phyloP scores from a whole-genome alignment of 139 green algal species.

The Chlamydomonas sp. region DNA sequence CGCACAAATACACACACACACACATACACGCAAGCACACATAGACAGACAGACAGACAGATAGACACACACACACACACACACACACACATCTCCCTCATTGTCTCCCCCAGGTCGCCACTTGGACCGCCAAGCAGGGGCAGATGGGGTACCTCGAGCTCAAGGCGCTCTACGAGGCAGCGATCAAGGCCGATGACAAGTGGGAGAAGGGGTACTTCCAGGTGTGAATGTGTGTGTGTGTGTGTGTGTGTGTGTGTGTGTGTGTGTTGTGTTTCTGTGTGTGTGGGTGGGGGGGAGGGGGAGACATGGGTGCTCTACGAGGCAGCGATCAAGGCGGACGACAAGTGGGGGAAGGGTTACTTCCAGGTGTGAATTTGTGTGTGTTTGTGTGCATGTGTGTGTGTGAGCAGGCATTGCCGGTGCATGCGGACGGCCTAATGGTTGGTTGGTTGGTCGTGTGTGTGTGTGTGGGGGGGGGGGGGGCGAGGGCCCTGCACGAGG shows the following conservation, averaged over 20 bases:
- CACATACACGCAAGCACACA: too few relatives aligned
- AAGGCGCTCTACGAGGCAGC: slow-evolving; percentile 58
- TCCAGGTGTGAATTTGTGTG: too few relatives aligned
- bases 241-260: not conserved
- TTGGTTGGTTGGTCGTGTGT: not conserved
- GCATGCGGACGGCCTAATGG: too few relatives aligned
- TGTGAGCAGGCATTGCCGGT: too few relatives aligned
- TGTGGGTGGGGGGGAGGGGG: not conserved
- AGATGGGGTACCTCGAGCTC: slow-evolving; percentile 28
- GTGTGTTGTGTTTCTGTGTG: not conserved
- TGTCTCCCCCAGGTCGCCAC: too few relatives aligned
- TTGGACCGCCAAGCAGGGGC: too few relatives aligned
- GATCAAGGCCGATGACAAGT: slow-evolving; percentile 39
- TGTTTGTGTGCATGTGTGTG: too few relatives aligned
- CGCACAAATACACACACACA: too few relatives aligned
- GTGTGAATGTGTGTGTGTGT: not conserved
- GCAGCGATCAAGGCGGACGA: slow-evolving; percentile 43
- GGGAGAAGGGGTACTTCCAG: slow-evolving; percentile 79
- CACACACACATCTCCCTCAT: too few relatives aligned
- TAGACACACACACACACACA: too few relatives aligned
- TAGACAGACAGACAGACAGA: too few relatives aligned
- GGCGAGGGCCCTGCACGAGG: slow-evolving; percentile 63
- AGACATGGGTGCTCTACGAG: slow-evolving; percentile 62
- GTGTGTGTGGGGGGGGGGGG: too few relatives aligned
- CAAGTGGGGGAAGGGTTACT: slow-evolving; percentile 75